Base-by-base conservation (phyloP, 495 filamentous ascomycete species). In the Xylaria scruposa region DNA sequence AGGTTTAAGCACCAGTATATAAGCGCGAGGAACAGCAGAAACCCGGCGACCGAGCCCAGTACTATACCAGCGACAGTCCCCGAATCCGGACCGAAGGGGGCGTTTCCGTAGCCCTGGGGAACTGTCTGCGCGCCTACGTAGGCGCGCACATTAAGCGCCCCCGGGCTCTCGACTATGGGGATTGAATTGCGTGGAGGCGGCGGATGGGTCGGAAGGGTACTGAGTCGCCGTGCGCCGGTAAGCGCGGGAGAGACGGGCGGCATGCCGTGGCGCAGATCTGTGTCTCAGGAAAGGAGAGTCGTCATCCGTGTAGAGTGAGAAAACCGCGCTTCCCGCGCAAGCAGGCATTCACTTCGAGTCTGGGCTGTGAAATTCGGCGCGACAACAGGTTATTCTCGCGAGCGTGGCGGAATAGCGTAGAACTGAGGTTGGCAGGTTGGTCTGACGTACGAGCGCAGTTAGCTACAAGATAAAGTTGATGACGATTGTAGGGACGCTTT, bases 31-130 rank as follows among this genome's bases (percentile, higher is more conserved):
- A 95, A 67, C 3, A 97, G 84, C 19, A 95, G 76, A 83, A 97
- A 94, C 67, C 91, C 94, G n/a, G 83, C 88, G n/a, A 97, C 90
- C 60, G 88, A 87, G 73, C 94, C 94, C 42, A 97, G 88, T 31
- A 94, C 89, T 66, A 97, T 95, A 72, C 94, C 94, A 17, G 86
- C 93, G n/a, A 97, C 88, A 24, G 89, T 87, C 46, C 94, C 94
- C 0, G 94, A 86, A 5, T 83, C 29, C 0, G 91, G 93, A 13
- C 90, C 87, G 62, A 78, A 75, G 76, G 88, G 78, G 24, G 89
- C 83, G 61, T 85, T 81, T 36, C 87, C 87, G 86, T 97, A 97
- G 70, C 87, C 87, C 51, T 90, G 83, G 6, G 93, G 92, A 74
- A 97, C 82, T 8, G 82, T 82, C 38, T 74, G 66, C n/a, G 77